phyloP scores from a whole-genome alignment of 2,329 filamentous ascomycete species.

The Pyrenophora graminea region DNA sequence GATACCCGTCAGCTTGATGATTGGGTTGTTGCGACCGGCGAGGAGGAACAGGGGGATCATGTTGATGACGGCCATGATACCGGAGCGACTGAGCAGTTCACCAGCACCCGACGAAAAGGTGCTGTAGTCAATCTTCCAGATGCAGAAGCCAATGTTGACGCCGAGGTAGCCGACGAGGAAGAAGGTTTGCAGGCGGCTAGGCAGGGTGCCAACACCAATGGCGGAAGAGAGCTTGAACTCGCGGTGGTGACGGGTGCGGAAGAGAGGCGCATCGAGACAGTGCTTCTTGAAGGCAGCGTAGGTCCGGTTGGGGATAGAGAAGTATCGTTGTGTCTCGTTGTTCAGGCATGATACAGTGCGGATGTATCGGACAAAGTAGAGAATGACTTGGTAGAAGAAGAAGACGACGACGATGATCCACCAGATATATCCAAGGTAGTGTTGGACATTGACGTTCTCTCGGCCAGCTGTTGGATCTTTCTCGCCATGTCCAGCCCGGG shows the following conservation, averaged over 20 bases:
- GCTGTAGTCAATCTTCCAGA: slow-evolving; percentile 63
- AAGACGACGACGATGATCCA: slow-evolving; percentile 66
- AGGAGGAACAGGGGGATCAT: slow-evolving; percentile 78
- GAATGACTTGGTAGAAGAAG: slow-evolving; percentile 67
- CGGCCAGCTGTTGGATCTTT: slow-evolving; percentile 35
- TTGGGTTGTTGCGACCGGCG: slow-evolving; percentile 76
- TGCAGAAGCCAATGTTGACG: slow-evolving; percentile 53
- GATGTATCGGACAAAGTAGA: slow-evolving; percentile 67
- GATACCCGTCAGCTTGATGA: slow-evolving; percentile 72
- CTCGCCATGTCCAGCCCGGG: slow-evolving; percentile 27
- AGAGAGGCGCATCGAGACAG: slow-evolving; percentile 53
- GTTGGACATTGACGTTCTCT: slow-evolving; percentile 42
- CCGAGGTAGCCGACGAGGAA: slow-evolving; percentile 54
- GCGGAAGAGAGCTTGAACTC: slow-evolving; percentile 57
- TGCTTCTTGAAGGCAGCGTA: slow-evolving; percentile 53
- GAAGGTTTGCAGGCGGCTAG: slow-evolving; percentile 54
- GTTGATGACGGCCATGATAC: slow-evolving; percentile 72
- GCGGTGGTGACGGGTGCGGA: slow-evolving; percentile 54
- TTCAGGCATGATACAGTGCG: slow-evolving; percentile 75
- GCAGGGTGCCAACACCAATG: slow-evolving; percentile 55
- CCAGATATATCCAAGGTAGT: slow-evolving; percentile 53
- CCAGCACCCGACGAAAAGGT: slow-evolving; percentile 77
- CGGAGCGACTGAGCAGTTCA: slow-evolving; percentile 66
- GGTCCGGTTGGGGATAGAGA: slow-evolving; percentile 63
- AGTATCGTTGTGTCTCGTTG: slow-evolving; percentile 81